phyloP scores from a whole-genome alignment of 2,329 filamentous ascomycete genomes.

The Blastomyces gilchristii region DNA sequence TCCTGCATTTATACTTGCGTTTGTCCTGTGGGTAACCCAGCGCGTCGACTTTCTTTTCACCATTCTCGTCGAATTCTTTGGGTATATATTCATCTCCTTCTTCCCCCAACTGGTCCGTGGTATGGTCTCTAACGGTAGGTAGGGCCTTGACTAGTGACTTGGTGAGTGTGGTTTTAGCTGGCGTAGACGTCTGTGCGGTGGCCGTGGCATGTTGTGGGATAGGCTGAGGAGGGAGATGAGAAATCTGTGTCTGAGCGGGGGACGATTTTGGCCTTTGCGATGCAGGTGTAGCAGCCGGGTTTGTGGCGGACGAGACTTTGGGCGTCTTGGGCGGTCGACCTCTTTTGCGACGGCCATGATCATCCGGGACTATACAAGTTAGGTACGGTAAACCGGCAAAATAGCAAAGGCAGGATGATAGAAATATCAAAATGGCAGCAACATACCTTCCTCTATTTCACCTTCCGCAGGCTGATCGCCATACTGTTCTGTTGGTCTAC shows the following conservation, averaged over 20 bases:
- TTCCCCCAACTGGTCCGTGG: slow-evolving; percentile 82
- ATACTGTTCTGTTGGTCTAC: slow-evolving; percentile 62
- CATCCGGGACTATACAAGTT: slow-evolving; percentile 21
- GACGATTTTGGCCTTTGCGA: slow-evolving; percentile 24
- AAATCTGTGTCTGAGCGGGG: slow-evolving; percentile 26
- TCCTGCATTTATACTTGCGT: slow-evolving; percentile 84
- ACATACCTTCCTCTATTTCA: slow-evolving; percentile 62
- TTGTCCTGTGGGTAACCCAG: slow-evolving; percentile 73
- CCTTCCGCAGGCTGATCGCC: slow-evolving; percentile 47
- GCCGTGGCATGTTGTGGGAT: slow-evolving; percentile 33
- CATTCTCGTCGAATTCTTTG: slow-evolving; percentile 82
- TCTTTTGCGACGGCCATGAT: slow-evolving; percentile 39
- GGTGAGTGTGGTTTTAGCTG: slow-evolving; percentile 63
- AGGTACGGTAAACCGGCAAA: slow-evolving; percentile 29
- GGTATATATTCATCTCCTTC: slow-evolving; percentile 92
- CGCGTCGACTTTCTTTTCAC: slow-evolving; percentile 82
- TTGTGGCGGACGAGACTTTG: slow-evolving; percentile 26
- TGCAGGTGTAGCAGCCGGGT: slow-evolving; percentile 22
- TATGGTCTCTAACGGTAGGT: slow-evolving; percentile 92
- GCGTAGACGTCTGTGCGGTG: slow-evolving; percentile 52
- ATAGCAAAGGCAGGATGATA: slow-evolving; percentile 26
- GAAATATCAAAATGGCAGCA: slow-evolving; percentile 17
- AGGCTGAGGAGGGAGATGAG: slow-evolving; percentile 31
- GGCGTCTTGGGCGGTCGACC: slow-evolving; percentile 42
- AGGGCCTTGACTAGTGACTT: slow-evolving; percentile 83